Evolutionary conservation across 1,284 basidiomycete species (phyloP), one percentile per base, ranked within the genome.

Genomic region (Pyrrhoderma lamaoense): DNA sequence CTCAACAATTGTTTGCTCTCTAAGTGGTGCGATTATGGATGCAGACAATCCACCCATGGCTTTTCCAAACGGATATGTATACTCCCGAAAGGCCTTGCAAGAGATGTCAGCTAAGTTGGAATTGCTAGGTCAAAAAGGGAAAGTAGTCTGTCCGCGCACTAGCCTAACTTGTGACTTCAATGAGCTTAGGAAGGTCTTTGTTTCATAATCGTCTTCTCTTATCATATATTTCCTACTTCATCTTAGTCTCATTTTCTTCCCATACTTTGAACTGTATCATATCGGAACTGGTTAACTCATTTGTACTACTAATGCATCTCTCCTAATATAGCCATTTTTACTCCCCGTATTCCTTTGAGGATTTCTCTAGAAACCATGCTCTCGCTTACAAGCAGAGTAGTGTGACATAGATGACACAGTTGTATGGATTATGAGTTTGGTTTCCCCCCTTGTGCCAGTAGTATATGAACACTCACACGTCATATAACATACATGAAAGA

Each of bases 11-110:
- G 93, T 99, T 9, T 99, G 96, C 65, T 71, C 81, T 40, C 77
- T 96, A 58, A 90, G 77, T 52, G 94, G 95, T 21, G 85, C 84
- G 64, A 91, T 98, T 54, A 96, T 98, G 85, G 87, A 97, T 61
- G 93, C 84, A 57, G 82, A 93, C 64, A 95, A 94, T 61, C 87
- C 84, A 70, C 90, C 90, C 1, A 77, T 93, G 80, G 86, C 81
- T n/a, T 89, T 98, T 62, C 89, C 92, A 0, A 87, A 90, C 57
- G 95, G 94, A 2, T 77, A 88, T 58, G 93, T 98, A 16, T 99
- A 99, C 65, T 95, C 93, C 16, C 76, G 79, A 63, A 58, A 93
- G 88, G 89, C 85, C 1, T 71, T 96, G 51, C 76, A 85, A 59
- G 85, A 90, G 38, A 89, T 95, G 82, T 88, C 91, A 0, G 71